phyloP scores from a whole-genome alignment of 345 rosid genomes.

The Citrus sinensis region DVS_A1.0 CM039161.1:7627501-7628000 shows the following conservation, averaged over 20 bases:
- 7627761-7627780: constrained; percentile 95
- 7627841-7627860: not conserved
- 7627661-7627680: not conserved
- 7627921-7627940: constrained; percentile 96
- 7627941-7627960: constrained; percentile 98
- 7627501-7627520: not conserved
- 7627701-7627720: not conserved
- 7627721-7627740: constrained; percentile 18
- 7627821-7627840: constrained; percentile 11
- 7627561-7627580: not conserved
- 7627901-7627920: constrained; percentile 98
- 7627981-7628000: constrained; percentile 82
- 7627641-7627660: not conserved
- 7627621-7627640: not conserved
- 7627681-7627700: not conserved
- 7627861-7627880: constrained; percentile 14
- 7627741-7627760: constrained; percentile 26
- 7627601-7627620: too few relatives aligned
- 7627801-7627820: constrained; percentile 89
- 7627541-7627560: not conserved
- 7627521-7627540: not conserved
- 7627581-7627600: not conserved
- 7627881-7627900: constrained; percentile 49
- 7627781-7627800: constrained; percentile 98
- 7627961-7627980: constrained; percentile 88